phyloP scores from a whole-genome alignment of 805 yeast genomes.

The Spathaspora arborariae region DNA sequence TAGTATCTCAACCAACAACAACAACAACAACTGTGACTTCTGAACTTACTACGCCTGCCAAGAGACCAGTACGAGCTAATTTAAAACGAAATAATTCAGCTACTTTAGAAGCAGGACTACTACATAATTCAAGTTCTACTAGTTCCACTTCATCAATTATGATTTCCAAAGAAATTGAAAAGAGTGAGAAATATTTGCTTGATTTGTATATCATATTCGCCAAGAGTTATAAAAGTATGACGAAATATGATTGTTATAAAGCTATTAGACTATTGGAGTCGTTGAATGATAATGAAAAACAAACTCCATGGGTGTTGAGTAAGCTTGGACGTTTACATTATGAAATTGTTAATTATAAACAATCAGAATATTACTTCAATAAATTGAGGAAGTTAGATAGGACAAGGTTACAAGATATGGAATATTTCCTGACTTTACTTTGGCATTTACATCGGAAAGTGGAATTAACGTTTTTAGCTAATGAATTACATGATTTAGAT shows the following conservation, averaged over 20 bases:
- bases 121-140: constrained; percentile 1
- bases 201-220: constrained; percentile 53
- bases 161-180: constrained; percentile 22
- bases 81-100: constrained; percentile 22
- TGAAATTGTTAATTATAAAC: constrained; percentile 82
- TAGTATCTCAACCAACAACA: constrained; percentile 37
- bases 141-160: constrained; percentile 10
- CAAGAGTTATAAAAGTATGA: constrained; percentile 55
- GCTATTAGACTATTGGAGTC: constrained; percentile 68
- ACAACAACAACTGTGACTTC: neutral
- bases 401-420: constrained; percentile 84
- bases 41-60: constrained; percentile 2
- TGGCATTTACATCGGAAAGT: constrained; percentile 89
- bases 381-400: constrained; percentile 67
- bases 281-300: constrained; percentile 58
- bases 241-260: constrained; percentile 70
- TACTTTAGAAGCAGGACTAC: constrained; percentile 10
- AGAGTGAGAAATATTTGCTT: constrained; percentile 40
- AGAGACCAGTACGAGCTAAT: constrained; percentile 10
- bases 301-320: constrained; percentile 83
- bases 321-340: constrained; percentile 78
- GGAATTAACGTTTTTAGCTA: constrained; percentile 76
- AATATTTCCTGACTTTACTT: constrained; percentile 79
- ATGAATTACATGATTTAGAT: constrained; percentile 68
- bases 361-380: constrained; percentile 61